A percentile compares a stretch with the other conserved stretches of the same genome.
Conservation (phyloP, 345 rosid species). For the Euclidium syriacum region DNA sequence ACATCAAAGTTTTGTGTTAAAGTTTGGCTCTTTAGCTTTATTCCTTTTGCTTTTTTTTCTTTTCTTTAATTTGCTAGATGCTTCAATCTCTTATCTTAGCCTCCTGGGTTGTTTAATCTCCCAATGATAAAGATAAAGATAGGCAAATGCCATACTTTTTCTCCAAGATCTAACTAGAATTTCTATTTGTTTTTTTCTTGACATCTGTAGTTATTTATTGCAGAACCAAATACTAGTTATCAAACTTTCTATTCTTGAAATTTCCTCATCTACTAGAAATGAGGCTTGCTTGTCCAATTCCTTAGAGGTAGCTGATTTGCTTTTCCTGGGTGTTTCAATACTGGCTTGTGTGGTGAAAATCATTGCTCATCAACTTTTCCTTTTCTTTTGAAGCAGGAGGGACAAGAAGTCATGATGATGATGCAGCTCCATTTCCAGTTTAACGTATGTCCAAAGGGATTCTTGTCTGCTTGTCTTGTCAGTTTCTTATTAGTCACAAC, state of each 20-base stretch:
- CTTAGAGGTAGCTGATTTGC: too few relatives aligned
- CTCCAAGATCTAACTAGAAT: constrained; percentile 16
- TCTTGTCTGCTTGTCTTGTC: constrained; percentile 28
- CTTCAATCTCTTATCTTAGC: constrained; percentile 24
- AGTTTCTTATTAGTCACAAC: constrained; percentile 24
- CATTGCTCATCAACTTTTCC: constrained; percentile 13
- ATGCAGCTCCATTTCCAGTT: constrained; percentile 22
- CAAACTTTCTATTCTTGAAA: constrained; percentile 1
- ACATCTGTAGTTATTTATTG: neutral
- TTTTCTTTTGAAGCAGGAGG: constrained; percentile 40
- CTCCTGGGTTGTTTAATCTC: constrained; percentile 28
- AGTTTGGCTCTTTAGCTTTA: constrained; percentile 36
- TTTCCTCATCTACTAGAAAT: neutral
- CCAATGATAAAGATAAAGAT: constrained; percentile 25
- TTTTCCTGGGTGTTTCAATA: neutral
- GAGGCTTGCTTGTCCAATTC: neutral
- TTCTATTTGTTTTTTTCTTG: constrained; percentile 6
- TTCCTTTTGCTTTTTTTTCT: constrained; percentile 27
- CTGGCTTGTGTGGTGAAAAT: constrained; percentile 18
- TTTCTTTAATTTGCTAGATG: constrained; percentile 27
- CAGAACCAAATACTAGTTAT: neutral
- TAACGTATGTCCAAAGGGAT: constrained; percentile 29
- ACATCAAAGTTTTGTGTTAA: constrained; percentile 34
- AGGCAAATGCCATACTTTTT: constrained; percentile 6
- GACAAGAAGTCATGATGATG: constrained; percentile 17